These are phyloP conservation scores for Clonostachys byssicola DNA, from an alignment of 2,329 filamentous ascomycete species.

Conservation along the genomic window DNA sequence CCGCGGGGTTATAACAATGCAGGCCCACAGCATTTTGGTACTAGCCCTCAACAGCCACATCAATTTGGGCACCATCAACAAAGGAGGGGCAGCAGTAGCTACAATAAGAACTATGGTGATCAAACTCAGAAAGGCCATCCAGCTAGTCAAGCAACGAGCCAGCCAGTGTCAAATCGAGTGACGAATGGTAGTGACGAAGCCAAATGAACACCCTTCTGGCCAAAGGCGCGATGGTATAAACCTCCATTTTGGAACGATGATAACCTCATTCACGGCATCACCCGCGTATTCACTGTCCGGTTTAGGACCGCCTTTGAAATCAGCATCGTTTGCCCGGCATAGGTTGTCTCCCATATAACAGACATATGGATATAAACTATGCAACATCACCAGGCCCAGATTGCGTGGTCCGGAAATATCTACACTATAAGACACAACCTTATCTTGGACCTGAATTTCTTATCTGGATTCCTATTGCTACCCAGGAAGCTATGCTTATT, in stretches of 20 bases:
- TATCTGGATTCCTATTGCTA: too few relatives aligned
- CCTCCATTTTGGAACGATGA: neutral
- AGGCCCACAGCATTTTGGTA: conserved; percentile 59
- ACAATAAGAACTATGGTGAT: conserved; percentile 45
- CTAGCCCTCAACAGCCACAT: conserved; percentile 62
- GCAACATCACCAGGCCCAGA: too few relatives aligned
- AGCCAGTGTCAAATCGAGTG: neutral
- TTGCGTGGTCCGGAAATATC: too few relatives aligned
- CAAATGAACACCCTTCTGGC: conserved; percentile 24
- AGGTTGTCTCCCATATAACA: too few relatives aligned
- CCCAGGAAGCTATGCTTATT: too few relatives aligned
- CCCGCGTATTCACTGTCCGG: neutral
- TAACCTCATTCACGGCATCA: neutral
- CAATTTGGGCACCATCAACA: conserved; percentile 57
- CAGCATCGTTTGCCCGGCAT: too few relatives aligned
- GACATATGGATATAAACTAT: too few relatives aligned
- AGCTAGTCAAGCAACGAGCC: conserved; percentile 19
- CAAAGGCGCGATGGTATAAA: neutral
- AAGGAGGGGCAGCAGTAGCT: conserved; percentile 51
- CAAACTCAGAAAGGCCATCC: conserved; percentile 32
- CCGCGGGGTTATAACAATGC: conserved; percentile 56
- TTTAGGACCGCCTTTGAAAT: neutral
- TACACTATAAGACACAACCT: too few relatives aligned
- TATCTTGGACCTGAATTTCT: too few relatives aligned
- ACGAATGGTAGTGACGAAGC: conserved; percentile 37